Conservation (phyloP, 306 rosid species). For the Trichosanthes truncata region DNA sequence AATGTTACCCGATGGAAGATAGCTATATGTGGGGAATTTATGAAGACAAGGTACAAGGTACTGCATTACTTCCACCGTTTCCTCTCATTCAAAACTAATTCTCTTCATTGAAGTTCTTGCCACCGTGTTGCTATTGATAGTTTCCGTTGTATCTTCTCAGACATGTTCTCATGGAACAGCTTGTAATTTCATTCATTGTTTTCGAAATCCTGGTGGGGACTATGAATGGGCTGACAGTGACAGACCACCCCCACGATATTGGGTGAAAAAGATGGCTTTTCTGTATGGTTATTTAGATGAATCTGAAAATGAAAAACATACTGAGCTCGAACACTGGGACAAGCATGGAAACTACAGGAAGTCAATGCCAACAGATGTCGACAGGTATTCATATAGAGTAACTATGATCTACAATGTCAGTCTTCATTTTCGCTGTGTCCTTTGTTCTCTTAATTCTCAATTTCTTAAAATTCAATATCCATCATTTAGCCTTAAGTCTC, state of each 20-base stretch:
- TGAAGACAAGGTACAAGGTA: constrained; percentile 87
- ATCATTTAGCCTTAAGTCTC: too few relatives aligned
- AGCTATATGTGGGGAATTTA: constrained; percentile 95
- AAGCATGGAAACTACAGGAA: constrained; percentile 25
- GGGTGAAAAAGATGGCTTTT: constrained; percentile 65
- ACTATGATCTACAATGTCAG: not conserved
- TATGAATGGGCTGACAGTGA: constrained; percentile 96
- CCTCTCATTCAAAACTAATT: constrained; percentile 13
- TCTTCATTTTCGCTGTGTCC: not conserved
- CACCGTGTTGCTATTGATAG: constrained; percentile 4
- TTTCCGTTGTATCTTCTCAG: constrained; percentile 31
- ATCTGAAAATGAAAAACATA: constrained; percentile 19
- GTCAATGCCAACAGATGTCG: constrained; percentile 24
- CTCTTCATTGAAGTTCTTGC: not conserved
- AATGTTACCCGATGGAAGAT: constrained; percentile 85
- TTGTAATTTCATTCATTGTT: constrained; percentile 94
- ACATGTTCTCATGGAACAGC: constrained; percentile 85
- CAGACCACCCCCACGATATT: constrained; percentile 73
- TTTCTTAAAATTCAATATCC: not conserved
- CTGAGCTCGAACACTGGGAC: constrained; percentile 23
- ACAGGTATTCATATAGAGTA: constrained; percentile 29
- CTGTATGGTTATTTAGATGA: constrained; percentile 70
- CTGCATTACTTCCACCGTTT: constrained; percentile 8
- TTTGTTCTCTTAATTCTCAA: not conserved
- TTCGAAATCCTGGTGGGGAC: constrained; percentile 88